Percentiles rank a stretch among this genome's conserved stretches.
Conservation (phyloP, 169 alveolate species). For the Perkinsus olseni region DNA sequence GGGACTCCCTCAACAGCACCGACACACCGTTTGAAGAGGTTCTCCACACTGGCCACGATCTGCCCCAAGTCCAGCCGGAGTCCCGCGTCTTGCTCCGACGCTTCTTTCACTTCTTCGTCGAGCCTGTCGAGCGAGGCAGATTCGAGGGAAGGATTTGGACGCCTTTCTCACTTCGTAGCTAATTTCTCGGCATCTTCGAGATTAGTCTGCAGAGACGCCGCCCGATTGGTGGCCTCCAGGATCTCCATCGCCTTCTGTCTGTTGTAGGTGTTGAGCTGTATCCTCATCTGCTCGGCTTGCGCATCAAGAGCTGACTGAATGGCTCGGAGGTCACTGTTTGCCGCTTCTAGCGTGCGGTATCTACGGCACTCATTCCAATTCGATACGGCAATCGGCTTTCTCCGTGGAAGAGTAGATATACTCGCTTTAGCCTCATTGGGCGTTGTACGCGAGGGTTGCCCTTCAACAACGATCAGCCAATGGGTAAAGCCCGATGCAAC, state of each 20-base stretch:
- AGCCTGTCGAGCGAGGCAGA: not conserved
- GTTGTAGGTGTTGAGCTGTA: not conserved
- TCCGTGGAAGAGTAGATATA: not conserved
- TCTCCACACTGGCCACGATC: constrained; percentile 3
- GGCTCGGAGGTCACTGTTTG: not conserved
- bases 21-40: not conserved
- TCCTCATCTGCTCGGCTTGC: not conserved
- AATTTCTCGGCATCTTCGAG: not conserved
- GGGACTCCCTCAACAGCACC: not conserved
- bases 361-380: not conserved
- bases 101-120: not conserved
- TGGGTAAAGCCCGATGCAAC: too few species aligned
- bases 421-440: too few species aligned
- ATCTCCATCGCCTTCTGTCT: constrained; percentile 1
- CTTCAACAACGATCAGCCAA: too few species aligned
- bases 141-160: too few species aligned
- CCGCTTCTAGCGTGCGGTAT: not conserved
- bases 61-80: not conserved
- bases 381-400: not conserved
- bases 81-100: not conserved
- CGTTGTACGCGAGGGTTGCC: too few species aligned
- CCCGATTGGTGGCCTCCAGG: not conserved
- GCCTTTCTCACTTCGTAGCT: not conserved
- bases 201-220: constrained; percentile 4
- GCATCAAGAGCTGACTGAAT: not conserved